Percentiles rank a stretch among this genome's conserved stretches.
Conservation (phyloP, 2,329 filamentous ascomycete genomes). For the Emericellopsis atlantica region DNA sequence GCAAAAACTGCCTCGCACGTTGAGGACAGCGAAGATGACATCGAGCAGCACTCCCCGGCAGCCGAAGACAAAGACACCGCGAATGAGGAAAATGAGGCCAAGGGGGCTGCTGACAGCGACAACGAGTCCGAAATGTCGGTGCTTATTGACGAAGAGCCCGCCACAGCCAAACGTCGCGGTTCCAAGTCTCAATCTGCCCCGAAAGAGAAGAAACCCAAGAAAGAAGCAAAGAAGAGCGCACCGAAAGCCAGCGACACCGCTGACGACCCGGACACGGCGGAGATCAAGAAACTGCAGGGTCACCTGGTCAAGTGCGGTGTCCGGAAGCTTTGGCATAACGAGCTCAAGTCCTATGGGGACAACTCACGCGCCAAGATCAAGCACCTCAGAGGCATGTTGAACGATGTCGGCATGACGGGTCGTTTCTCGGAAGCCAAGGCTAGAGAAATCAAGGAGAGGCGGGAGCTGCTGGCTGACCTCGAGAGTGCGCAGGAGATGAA, state of each 20-base stretch:
- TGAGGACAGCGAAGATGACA: not conserved
- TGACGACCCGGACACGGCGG: constrained; percentile 53
- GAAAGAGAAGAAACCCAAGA: constrained; percentile 19
- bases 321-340: constrained; percentile 80
- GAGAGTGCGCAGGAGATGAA: constrained; percentile 77
- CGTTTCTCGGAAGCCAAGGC: constrained; percentile 79
- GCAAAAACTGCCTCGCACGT: not conserved
- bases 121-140: constrained; percentile 15
- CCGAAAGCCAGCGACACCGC: constrained; percentile 11
- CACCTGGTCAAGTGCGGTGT: constrained; percentile 85
- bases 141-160: constrained; percentile 56
- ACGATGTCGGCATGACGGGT: constrained; percentile 76
- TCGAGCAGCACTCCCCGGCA: not conserved
- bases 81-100: not conserved
- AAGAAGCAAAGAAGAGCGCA: constrained; percentile 17
- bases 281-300: constrained; percentile 79
- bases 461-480: constrained; percentile 75
- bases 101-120: not conserved
- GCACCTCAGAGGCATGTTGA: constrained; percentile 68
- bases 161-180: constrained; percentile 43
- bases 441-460: constrained; percentile 71
- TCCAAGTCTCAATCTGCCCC: constrained; percentile 26
- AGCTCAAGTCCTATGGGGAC: constrained; percentile 62
- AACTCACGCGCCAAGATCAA: constrained; percentile 68
- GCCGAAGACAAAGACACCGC: not conserved